A percentile compares a stretch with the other conserved stretches of the same genome.
Evolutionary conservation across 139 green algal species (phyloP).

Genomic region (Picochlorum sp.): DNA sequence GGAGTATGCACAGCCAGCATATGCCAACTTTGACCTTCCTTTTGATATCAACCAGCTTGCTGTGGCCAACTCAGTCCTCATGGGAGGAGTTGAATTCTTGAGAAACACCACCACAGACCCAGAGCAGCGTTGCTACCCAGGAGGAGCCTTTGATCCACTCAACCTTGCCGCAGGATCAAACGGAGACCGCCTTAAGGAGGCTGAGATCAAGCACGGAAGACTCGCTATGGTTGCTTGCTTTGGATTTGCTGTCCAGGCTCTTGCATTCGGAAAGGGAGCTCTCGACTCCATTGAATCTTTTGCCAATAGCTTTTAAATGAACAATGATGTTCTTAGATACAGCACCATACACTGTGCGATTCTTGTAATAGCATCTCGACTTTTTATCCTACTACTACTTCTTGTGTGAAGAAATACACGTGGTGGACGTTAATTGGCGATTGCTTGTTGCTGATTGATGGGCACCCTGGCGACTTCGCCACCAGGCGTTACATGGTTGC

Average conservation of each 20-base stretch:
- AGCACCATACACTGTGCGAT: neutral
- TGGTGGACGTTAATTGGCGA: too few species aligned
- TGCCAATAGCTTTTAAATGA: conserved; percentile 2
- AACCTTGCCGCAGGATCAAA: conserved; percentile 61
- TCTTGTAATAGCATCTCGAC: conserved; percentile 1
- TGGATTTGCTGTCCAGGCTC: conserved; percentile 45
- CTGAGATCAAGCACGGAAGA: conserved; percentile 94
- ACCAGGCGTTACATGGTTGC: too few species aligned
- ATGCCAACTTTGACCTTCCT: conserved; percentile 69
- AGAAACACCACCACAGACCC: conserved; percentile 77
- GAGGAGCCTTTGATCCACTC: conserved; percentile 84
- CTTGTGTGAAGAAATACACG: too few species aligned
- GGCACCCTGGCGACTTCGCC: too few species aligned
- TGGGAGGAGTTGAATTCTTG: conserved; percentile 85
- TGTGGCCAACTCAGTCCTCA: conserved; percentile 46
- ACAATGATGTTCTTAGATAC: neutral
- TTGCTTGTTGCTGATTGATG: too few species aligned
- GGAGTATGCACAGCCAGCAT: conserved; percentile 37
- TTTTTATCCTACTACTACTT: too few species aligned
- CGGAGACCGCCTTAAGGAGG: conserved; percentile 67
- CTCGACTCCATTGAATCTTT: conserved; percentile 53
- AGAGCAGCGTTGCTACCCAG: conserved; percentile 79
- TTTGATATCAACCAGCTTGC: conserved; percentile 74
- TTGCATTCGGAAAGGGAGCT: conserved; percentile 60
- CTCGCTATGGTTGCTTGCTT: conserved; percentile 85